These are phyloP conservation scores for Komagataella pastoris DNA, from an alignment of 805 yeast genomes.

Conservation along the genomic window DNA sequence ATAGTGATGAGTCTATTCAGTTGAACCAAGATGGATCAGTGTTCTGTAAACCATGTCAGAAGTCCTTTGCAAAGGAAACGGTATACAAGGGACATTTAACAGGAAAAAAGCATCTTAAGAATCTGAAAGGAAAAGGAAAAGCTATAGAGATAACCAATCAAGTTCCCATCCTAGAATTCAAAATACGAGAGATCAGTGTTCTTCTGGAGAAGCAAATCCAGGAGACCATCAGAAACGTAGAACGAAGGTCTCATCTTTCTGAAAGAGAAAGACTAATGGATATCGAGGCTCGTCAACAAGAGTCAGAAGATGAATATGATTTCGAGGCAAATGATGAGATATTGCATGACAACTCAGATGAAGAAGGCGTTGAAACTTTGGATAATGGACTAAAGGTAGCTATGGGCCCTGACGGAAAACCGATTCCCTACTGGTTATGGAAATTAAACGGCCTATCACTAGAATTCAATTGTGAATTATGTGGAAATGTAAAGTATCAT, in stretches of 20 bases:
- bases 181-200: constrained; percentile 21
- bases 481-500: constrained; percentile 60
- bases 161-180: constrained; percentile 20
- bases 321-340: constrained; percentile 13
- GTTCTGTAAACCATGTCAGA: constrained; percentile 55
- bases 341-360: constrained; percentile 11
- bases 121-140: constrained; percentile 10
- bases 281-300: constrained; percentile 12
- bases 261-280: constrained; percentile 47
- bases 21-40: constrained; percentile 15
- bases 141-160: constrained; percentile 8
- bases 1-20: constrained; percentile 10
- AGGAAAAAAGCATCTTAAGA: constrained; percentile 67
- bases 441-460: constrained; percentile 77
- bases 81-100: constrained; percentile 56
- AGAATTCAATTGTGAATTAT: constrained; percentile 69
- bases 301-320: constrained; percentile 20
- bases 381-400: constrained; percentile 43
- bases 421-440: constrained; percentile 89
- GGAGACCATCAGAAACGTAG: constrained; percentile 46
- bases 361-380: constrained; percentile 18
- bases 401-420: constrained; percentile 77
- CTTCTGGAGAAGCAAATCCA: constrained; percentile 26
- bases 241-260: constrained; percentile 55
- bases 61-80: constrained; percentile 44